Evolutionary conservation across 345 rosid species (phyloP).

Genomic region (Euclidium syriacum): DNA sequence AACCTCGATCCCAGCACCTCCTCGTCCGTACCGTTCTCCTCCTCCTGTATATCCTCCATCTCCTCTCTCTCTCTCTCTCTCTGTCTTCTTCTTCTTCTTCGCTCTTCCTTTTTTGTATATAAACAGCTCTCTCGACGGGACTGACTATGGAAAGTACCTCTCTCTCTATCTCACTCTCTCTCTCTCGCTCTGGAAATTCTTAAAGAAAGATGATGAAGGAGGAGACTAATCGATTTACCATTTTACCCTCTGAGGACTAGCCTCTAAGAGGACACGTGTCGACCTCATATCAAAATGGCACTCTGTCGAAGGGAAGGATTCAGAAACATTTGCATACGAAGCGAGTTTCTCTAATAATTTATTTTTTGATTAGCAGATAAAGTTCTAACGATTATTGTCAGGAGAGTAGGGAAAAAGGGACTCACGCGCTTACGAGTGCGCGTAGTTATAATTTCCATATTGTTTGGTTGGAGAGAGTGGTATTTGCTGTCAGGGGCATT

Average conservation of each 20-base stretch:
- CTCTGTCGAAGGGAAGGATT: slow-evolving; percentile 8
- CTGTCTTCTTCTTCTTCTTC: slow-evolving; percentile 22
- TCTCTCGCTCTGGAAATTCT: slow-evolving; percentile 24
- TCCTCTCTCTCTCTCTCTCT: slow-evolving; percentile 7
- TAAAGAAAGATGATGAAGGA: slow-evolving; percentile 9
- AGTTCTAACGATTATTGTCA: slow-evolving; percentile 8
- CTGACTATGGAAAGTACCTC: slow-evolving; percentile 20
- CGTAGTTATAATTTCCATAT: slow-evolving; percentile 12
- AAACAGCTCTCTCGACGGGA: slow-evolving; percentile 8
- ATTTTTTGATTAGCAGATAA: background rate
- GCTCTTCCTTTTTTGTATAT: background rate
- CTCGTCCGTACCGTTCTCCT: slow-evolving; percentile 38
- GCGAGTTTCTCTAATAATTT: background rate
- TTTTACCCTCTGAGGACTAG: slow-evolving; percentile 7
- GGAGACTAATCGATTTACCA: background rate
- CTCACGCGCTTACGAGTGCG: slow-evolving; percentile 6
- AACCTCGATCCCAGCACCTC: slow-evolving; percentile 81
- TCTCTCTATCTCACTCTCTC: slow-evolving; percentile 28
- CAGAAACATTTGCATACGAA: background rate
- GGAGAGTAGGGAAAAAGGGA: background rate
- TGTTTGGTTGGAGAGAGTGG: slow-evolving; percentile 11
- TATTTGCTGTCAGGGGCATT: slow-evolving; percentile 13
- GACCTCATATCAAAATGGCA: background rate
- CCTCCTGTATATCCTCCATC: slow-evolving; percentile 55
- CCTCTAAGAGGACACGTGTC: slow-evolving; percentile 19